Evolutionary conservation across 2,329 filamentous ascomycete genomes (phyloP), one percentile per base, ranked within the genome.

Genomic region (Colletotrichum aenigma): DNA sequence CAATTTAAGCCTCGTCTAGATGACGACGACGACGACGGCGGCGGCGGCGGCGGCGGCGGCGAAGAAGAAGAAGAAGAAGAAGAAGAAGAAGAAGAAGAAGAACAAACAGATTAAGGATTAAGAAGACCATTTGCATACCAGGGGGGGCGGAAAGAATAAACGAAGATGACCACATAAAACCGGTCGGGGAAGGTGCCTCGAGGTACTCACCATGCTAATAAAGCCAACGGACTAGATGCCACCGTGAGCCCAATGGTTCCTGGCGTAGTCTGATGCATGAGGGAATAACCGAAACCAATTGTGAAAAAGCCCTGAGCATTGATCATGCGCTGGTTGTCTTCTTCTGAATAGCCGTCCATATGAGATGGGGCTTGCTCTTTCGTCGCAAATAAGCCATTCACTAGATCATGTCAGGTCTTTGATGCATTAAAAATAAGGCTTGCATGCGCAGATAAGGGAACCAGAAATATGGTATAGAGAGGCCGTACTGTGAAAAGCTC

Each of bases 401-500:
- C 66, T 28, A 15, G 48, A 6, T 18, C 0, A 48, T 48, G 18
- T 4, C 38, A 48, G 18, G 18, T n/a, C 5, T 48, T n/a, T 12
- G 9, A 48, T 1, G 38, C 18, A 48, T 48, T 18, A 38, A 6
- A 9, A 52, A n/a, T 55, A 9, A 66, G 8, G 0, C 26, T 30
- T 34, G 4, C 3, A 13, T 32, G 12, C 32, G 26, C 26, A 16
- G 18, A 28, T 32, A 18, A 52, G n/a, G 9, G 28, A 21, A 0
- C 7, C 6, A 16, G 64, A 0, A 8, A 28, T 4, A 5, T 18
- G 7, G 28, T 2, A 21, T 16, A n/a, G 30, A 36, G 24, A 4
- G 13, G 58, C 18, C 88, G 28, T 16, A 38, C 75, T 60, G 30
- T 61, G 66, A 16, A 66, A 64, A 10, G 60, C 18, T 21, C 36